Evolutionary conservation across 768 basidiomycete genomes (phyloP), one percentile per base, ranked within the genome.

Genomic region (Solioccasus polychromus): DNA sequence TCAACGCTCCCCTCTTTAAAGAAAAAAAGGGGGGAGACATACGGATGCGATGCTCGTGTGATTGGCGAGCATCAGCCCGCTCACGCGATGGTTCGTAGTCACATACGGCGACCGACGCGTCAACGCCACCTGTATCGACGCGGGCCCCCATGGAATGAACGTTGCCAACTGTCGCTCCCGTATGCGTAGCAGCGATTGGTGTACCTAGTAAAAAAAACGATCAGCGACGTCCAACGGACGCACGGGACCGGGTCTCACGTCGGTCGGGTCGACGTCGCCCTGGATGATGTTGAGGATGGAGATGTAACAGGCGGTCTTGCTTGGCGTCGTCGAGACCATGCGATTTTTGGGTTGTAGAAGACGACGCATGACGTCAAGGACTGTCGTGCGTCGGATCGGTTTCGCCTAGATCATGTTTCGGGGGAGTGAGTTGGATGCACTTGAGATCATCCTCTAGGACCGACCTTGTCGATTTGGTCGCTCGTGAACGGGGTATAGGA

Each of bases 111-210:
- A 93, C 57, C 80, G 84, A 47, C 90, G 83, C 2, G 94, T 96
- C 48, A 97, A 70, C 5, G 96, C 95, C 7, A 99, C 95, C 68
- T 99, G 96, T 57, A 96, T 95, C 28, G 92, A 94, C 5, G 94
- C 94, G 1, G 96, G 96, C 11, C 96, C 96, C 96, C 96, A 99
- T 6, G 96, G 96, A 51, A 99, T 97, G 65, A 99, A 98, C 61
- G 90, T 94, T 14, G 96, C 96, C 20, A 98, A 75, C 58, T 96
- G 91, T 22, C 96, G 82, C 68, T 99, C 96, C 32, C 96, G 85
- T 57, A 99, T 98, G 9, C 96, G 85, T 20, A 99, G 78, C 18
- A 99, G 75, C 8, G 93, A 95, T 80, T 98, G 95, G 62, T 99
- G 96, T 9, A 96, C 91, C 93, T 96, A 24, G 36, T 18, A 12